Conservation (phyloP, 305 asterid genomes). For the Fraxinus ornus region DNA sequence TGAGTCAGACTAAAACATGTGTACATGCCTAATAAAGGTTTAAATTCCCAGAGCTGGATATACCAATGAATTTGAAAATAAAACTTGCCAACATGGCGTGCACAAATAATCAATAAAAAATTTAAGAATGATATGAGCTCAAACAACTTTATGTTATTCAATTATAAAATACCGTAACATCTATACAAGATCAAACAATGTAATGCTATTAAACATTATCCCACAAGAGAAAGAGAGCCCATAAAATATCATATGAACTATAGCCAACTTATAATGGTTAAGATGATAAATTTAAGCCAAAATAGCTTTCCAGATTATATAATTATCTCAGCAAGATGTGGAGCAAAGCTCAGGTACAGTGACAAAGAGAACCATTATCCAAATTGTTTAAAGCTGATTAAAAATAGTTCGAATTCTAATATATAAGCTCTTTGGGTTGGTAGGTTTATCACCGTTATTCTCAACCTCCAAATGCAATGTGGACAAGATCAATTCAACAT, state of each 20-base stretch:
- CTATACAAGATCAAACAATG: not conserved
- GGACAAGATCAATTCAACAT: not conserved
- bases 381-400: not conserved
- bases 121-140: not conserved
- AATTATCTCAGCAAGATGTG: not conserved
- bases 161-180: not conserved
- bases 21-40: not conserved
- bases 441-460: not conserved
- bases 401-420: not conserved
- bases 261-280: not conserved
- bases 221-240: not conserved
- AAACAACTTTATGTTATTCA: not conserved
- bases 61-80: not conserved
- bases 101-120: not conserved
- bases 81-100: not conserved
- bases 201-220: not conserved
- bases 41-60: not conserved
- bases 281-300: not conserved
- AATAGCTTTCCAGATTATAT: not conserved
- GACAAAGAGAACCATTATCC: not conserved
- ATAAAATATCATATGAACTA: not conserved
- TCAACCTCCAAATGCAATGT: not conserved
- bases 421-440: not conserved
- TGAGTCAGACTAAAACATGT: not conserved
- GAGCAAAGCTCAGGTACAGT: not conserved